These are phyloP conservation scores for Rhodofomes roseus DNA, from an alignment of 1,284 basidiomycete genomes.

Conservation along the genomic window DNA sequence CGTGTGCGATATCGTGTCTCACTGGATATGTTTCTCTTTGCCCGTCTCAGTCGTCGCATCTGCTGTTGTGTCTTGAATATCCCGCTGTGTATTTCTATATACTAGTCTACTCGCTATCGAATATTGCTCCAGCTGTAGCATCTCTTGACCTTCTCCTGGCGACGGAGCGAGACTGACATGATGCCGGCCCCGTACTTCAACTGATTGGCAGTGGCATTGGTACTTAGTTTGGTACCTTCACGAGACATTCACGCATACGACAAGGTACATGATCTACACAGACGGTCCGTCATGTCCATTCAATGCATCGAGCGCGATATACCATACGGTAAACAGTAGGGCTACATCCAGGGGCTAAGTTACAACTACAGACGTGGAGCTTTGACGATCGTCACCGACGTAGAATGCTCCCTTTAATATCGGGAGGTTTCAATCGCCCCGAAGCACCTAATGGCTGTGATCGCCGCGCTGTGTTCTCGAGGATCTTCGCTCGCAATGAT, in stretches of 20 bases:
- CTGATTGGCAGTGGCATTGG: too few relatives aligned
- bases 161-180: neutral
- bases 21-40: constrained; percentile 9
- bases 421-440: constrained; percentile 19
- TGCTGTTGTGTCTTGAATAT: constrained; percentile 33
- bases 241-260: too few relatives aligned
- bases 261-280: too few relatives aligned
- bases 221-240: too few relatives aligned
- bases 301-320: too few relatives aligned
- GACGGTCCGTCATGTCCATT: too few relatives aligned
- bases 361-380: neutral
- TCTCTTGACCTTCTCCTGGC: neutral
- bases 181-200: neutral
- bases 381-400: neutral
- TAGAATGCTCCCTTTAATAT: constrained; percentile 6
- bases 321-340: too few relatives aligned
- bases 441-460: constrained; percentile 7
- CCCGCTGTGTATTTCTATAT: constrained; percentile 32
- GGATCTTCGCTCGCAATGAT: constrained; percentile 50
- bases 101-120: constrained; percentile 33
- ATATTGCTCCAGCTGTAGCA: constrained; percentile 5
- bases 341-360: neutral
- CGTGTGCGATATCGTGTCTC: constrained; percentile 20
- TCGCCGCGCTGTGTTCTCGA: constrained; percentile 42
- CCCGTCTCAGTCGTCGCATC: constrained; percentile 28